Evolutionary conservation across 2,329 filamentous ascomycete genomes (phyloP).

Genomic region (Paramyrothecium sp.): DNA sequence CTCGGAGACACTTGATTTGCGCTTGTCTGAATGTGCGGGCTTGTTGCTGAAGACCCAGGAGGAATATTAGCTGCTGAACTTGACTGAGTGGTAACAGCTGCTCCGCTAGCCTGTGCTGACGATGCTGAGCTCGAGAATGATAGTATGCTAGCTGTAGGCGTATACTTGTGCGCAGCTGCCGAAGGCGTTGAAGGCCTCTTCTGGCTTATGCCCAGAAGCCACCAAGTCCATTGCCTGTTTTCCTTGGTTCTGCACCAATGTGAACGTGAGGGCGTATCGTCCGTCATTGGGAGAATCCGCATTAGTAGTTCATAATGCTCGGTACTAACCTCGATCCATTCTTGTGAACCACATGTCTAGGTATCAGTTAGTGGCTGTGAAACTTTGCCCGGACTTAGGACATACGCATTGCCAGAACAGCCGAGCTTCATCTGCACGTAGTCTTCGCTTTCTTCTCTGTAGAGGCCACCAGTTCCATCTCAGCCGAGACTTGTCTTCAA

Average conservation of each 20-base stretch:
- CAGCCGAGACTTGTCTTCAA: background rate
- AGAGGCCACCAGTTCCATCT: background rate
- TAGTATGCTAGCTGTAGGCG: background rate
- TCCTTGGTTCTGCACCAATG: background rate
- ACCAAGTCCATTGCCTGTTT: too few species aligned
- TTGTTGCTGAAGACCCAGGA: background rate
- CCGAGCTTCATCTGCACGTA: background rate
- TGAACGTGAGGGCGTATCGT: too few species aligned
- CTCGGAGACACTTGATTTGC: background rate
- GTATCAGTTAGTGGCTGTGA: background rate
- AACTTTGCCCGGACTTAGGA: background rate
- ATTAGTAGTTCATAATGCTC: too few species aligned
- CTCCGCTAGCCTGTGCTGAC: background rate
- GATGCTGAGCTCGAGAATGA: background rate
- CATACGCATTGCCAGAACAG: background rate
- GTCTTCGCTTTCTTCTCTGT: background rate
- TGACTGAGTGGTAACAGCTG: background rate
- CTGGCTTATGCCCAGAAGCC: background rate
- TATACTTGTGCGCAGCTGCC: background rate
- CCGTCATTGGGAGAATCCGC: too few species aligned
- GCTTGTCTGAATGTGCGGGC: background rate
- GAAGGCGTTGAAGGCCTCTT: background rate
- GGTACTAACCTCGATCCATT: background rate
- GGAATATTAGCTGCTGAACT: background rate
- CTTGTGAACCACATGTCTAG: background rate